Evolutionary conservation across 1,284 basidiomycete species (phyloP), one percentile per base, ranked within the genome.

Genomic region (Tilletiopsis washingtonensis): DNA sequence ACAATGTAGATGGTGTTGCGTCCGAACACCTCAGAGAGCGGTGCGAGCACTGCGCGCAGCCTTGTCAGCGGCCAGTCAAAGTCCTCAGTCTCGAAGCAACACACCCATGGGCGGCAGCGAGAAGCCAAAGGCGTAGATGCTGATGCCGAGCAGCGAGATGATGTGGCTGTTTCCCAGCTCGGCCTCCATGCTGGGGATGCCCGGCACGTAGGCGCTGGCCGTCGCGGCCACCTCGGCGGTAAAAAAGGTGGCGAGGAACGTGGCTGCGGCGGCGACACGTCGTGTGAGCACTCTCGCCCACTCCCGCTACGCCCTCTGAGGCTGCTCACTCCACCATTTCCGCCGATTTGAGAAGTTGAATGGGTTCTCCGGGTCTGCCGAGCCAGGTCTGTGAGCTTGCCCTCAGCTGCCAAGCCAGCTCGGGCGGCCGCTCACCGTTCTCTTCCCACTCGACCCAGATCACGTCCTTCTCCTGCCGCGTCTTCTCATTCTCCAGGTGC

Each of bases 21-120:
- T 0, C 86, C 86, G 56, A 86, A 81, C 63, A 88, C 86, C 67
- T 88, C 85, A 53, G 82, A 84, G 55, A 87, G 80, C 0, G 84
- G 82, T 41, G 19, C 19, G 24, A 41, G 40, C 2, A 21, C 69
- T 88, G n/a, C n/a, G n/a, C n/a, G n/a, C n/a, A n/a, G n/a, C n/a
- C n/a, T n/a, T n/a, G n/a, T n/a, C n/a, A n/a, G n/a, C n/a, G n/a
- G n/a, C n/a, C n/a, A n/a, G n/a, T n/a, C n/a, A n/a, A n/a, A n/a
- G n/a, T n/a, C n/a, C n/a, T n/a, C n/a, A n/a, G n/a, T n/a, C n/a
- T n/a, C n/a, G n/a, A n/a, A n/a, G n/a, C n/a, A n/a, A n/a, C 4
- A 68, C 57, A 2, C 86, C 76, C 9, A 88, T 78, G 0, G 86
- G 86, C 2, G 82, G 78, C 17, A 85, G 54, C 1, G 78, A 83